Evolutionary conservation across 257 asterid genomes (phyloP).

Genomic region (Primulina eburnea): DNA sequence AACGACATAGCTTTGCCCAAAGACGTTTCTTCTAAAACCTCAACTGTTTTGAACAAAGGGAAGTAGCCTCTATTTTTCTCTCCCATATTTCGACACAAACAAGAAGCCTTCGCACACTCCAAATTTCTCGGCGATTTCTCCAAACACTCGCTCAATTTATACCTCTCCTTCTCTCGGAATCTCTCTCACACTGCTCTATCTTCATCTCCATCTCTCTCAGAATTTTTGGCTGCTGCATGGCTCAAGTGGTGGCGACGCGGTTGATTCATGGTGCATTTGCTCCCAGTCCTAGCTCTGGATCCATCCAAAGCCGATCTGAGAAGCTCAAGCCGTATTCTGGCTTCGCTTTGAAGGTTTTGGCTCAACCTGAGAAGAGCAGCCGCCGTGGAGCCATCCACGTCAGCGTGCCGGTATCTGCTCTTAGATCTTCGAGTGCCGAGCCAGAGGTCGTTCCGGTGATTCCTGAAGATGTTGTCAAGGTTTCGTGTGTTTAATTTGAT

Average conservation of each 20-base stretch:
- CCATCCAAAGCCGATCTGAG: slow-evolving; percentile 43
- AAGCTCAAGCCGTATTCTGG: slow-evolving; percentile 52
- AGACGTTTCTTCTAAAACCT: background rate
- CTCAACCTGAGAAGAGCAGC: slow-evolving; percentile 35
- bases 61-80: slow-evolving; percentile 16
- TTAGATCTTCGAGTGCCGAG: slow-evolving; percentile 46
- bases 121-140: slow-evolving; percentile 48
- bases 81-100: slow-evolving; percentile 51
- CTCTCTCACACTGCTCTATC: slow-evolving; percentile 7
- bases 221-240: slow-evolving; percentile 37
- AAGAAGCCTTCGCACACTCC: slow-evolving; percentile 39
- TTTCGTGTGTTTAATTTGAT: slow-evolving; percentile 14
- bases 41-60: slow-evolving; percentile 19
- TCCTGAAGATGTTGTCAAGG: slow-evolving; percentile 69
- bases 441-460: slow-evolving; percentile 58
- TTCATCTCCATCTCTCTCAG: slow-evolving; percentile 12
- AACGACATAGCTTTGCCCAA: slow-evolving; percentile 12
- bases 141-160: slow-evolving; percentile 28
- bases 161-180: slow-evolving; percentile 10
- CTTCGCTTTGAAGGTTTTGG: slow-evolving; percentile 47
- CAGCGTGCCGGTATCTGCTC: slow-evolving; percentile 45
- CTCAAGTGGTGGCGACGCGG: slow-evolving; percentile 75
- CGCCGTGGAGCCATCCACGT: slow-evolving; percentile 40
- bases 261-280: slow-evolving; percentile 55
- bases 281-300: slow-evolving; percentile 46